Evolutionary conservation across 2,329 filamentous ascomycete species (phyloP), one percentile per base, ranked within the genome.

Genomic region (Onygenales sp.): DNA sequence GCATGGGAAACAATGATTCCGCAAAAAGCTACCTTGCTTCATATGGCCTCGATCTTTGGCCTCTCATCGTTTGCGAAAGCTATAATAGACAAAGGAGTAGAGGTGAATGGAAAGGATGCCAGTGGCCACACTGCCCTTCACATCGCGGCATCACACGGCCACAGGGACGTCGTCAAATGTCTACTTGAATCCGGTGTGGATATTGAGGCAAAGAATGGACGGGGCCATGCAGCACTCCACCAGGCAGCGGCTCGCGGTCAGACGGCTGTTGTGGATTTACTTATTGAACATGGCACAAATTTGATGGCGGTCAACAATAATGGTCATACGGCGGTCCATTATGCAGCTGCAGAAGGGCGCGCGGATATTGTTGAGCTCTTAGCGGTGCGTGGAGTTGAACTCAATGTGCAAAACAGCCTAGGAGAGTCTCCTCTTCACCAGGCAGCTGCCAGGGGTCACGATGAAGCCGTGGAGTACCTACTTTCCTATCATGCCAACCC

Each of bases 71-170:
- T 54, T 48, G 17, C 49, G 49, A 6, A 54, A 33, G 39, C 40
- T 77, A 78, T 63, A 73, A 84, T 32, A 77, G 76, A 59, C 7
- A 34, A 14, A 31, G 42, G 49, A 11, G 32, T 44, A 10, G 17
- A 44, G 10, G 17, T 44, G 13, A 17, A 44, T 27, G 17, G 10
- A 10, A 13, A 21, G 21, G 42, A 44, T 27, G 21, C 13, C 21
- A n/a, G 21, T 21, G 49, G 11, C 33, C 11, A 21, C 36, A 52
- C 6, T 10, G 42, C 49, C 5, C 48, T 55, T 17, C 31, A 56
- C 42, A 36, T 57, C 32, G 52, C 52, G n/a, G 47, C 52, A 4
- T 42, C 36, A 27, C 40, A 48, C 17, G 54, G 44, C 21, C 43
- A 51, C 21, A 40, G 50, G 4, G 44, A 53, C 13, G 40, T 54